A percentile compares a stretch with the other conserved stretches of the same genome.
These are phyloP conservation scores for Jamesozyma lodderae DNA, from an alignment of 805 yeast species.

Conservation along the genomic window DNA sequence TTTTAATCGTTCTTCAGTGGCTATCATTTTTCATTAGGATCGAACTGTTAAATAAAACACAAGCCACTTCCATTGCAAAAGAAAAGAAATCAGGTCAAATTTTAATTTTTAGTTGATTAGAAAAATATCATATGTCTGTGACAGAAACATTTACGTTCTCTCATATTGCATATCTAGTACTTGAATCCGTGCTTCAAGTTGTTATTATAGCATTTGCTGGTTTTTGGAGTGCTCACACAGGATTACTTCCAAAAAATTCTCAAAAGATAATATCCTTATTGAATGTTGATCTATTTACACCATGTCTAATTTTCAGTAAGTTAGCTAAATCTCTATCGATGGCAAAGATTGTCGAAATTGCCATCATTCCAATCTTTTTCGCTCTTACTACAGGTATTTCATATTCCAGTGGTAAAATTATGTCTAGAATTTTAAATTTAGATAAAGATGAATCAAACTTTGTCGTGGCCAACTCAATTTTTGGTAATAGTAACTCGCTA, in stretches of 20 bases:
- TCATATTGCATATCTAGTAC: constrained; percentile 51
- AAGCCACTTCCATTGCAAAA: too few species aligned
- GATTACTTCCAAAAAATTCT: constrained; percentile 59
- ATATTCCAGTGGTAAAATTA: constrained; percentile 47
- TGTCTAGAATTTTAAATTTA: constrained; percentile 45
- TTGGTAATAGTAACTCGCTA: constrained; percentile 89
- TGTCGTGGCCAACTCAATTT: constrained; percentile 94
- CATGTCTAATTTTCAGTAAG: constrained; percentile 86
- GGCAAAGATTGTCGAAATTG: constrained; percentile 67
- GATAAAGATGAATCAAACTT: constrained; percentile 76
- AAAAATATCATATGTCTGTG: not conserved
- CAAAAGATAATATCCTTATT: constrained; percentile 68
- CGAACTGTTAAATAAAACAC: too few species aligned
- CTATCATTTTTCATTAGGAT: too few species aligned
- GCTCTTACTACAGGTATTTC: constrained; percentile 78
- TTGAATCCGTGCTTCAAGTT: constrained; percentile 87
- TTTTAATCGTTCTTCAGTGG: too few species aligned
- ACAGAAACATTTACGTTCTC: constrained; percentile 22
- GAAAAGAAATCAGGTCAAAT: too few species aligned
- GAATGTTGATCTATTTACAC: constrained; percentile 89
- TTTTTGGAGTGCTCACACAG: constrained; percentile 68
- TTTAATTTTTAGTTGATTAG: too few species aligned
- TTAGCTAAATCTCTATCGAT: constrained; percentile 59
- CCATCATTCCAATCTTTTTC: constrained; percentile 76
- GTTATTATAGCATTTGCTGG: constrained; percentile 82